These are phyloP conservation scores for Lepiota subincarnata DNA, from an alignment of 768 basidiomycete genomes.

Conservation along the genomic window DNA sequence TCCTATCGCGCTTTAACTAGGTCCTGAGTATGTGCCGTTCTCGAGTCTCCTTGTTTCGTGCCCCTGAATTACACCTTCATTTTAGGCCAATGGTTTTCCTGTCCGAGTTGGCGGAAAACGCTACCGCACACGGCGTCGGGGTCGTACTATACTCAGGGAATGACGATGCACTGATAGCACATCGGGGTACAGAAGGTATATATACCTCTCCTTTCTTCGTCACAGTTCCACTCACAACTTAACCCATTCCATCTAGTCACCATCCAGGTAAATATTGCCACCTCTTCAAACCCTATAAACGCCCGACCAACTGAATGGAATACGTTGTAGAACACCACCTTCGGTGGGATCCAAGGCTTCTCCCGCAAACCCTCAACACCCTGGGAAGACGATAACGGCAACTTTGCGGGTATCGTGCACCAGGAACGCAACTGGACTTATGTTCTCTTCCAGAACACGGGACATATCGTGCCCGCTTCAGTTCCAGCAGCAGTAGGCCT, in stretches of 20 bases:
- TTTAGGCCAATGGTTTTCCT: conserved; percentile 60
- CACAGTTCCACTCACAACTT: neutral
- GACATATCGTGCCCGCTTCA: conserved; percentile 36
- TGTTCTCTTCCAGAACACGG: conserved; percentile 36
- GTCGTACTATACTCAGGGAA: conserved; percentile 67
- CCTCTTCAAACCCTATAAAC: neutral
- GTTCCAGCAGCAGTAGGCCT: conserved; percentile 35
- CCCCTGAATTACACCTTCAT: neutral
- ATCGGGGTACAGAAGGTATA: conserved; percentile 60
- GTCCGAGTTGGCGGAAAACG: conserved; percentile 62
- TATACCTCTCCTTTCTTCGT: neutral
- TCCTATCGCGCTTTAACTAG: conserved; percentile 14
- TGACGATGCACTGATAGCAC: conserved; percentile 62
- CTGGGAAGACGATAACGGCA: conserved; percentile 56
- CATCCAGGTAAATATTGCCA: conserved; percentile 41
- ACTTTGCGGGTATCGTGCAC: conserved; percentile 65
- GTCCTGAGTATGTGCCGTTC: conserved; percentile 28
- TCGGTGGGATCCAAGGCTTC: conserved; percentile 75
- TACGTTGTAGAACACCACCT: conserved; percentile 62
- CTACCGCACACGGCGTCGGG: conserved; percentile 43
- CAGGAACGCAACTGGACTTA: conserved; percentile 71
- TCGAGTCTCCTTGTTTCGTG: neutral
- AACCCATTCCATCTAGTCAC: conserved; percentile 37
- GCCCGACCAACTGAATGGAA: conserved; percentile 7
- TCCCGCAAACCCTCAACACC: conserved; percentile 63